Conservation (phyloP, 345 rosid species). For the Citrus maxima region DNA sequence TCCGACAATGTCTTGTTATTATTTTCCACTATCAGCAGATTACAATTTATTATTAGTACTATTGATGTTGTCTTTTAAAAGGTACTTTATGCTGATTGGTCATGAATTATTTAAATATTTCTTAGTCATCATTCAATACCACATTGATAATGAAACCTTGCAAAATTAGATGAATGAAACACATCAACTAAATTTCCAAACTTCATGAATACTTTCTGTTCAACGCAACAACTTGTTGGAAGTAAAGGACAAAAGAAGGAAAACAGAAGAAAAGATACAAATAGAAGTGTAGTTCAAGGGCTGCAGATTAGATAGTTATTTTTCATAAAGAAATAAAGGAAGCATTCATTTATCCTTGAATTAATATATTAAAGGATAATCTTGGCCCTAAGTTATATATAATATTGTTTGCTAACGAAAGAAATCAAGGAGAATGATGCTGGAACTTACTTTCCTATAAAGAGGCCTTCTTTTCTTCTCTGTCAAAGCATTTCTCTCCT, state of each 20-base stretch:
- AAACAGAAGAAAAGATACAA: neutral
- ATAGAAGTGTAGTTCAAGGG: neutral
- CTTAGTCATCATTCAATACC: neutral
- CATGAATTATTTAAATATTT: neutral
- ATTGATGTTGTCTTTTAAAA: neutral
- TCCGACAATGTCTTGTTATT: neutral
- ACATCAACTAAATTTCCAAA: neutral
- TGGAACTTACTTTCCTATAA: slow-evolving; percentile 63
- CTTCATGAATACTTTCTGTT: neutral
- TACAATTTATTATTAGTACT: neutral
- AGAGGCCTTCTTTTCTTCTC: slow-evolving; percentile 83
- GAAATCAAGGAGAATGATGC: neutral
- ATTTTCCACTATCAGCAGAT: neutral
- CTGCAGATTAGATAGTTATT: neutral
- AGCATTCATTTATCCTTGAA: neutral
- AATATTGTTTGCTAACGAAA: neutral
- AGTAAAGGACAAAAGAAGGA: neutral
- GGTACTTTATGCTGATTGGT: neutral
- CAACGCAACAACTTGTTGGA: neutral
- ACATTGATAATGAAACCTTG: neutral
- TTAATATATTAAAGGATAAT: neutral
- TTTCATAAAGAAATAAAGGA: neutral
- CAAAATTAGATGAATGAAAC: neutral
- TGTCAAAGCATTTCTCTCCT: slow-evolving; percentile 88
- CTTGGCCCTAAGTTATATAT: neutral